Base-by-base conservation (phyloP, 176 grass and related monocot species). In the Microstegium vimineum region DNA sequence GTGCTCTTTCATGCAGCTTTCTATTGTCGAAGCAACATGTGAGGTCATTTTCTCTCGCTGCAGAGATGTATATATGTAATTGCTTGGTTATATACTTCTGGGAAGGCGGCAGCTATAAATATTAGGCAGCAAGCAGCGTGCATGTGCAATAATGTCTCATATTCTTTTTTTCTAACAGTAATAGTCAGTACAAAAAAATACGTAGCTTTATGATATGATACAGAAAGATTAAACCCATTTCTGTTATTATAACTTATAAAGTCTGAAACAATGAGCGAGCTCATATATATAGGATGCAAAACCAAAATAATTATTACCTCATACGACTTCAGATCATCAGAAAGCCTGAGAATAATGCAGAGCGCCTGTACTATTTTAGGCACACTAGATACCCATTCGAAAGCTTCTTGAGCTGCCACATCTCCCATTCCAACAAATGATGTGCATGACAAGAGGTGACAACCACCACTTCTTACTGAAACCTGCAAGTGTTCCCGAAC, bases 1-100 rank as follows among this genome's bases (percentile, higher is more conserved):
- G 12, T 38, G 32, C 73, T 76, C 33, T 25, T 40, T 76, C 52
- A 76, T 76, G 33, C 33, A 76, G 11, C 73, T 75, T 0, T 74
- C 73, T 12, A 59, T 59, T 16, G 73, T 75, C 17, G 73, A 75
- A 37, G 73, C 73, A 25, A 76, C 52, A 60, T 76, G 73, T 10
- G 10, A 6, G 2, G 47, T 15, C 30, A 36, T 56, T 75, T 75
- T n/a, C 49, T 75, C 47, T 57, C 31, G 31, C 73, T 75, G 31
- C 47, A 57, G 2, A 15, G 2, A 25, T n/a, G n/a, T n/a, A 41
- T 10, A 41, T 10, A 36, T 13, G 4, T 5, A 14, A 5, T 22
- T 14, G 4, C 5, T 56, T 57, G 18, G 47, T 35, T 35, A 57
- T 35, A 57, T 14, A n/a, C 3, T 8, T 73, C 25, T 1, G 0